Base-by-base conservation (phyloP, 352 stramenopile genomes). In the Phytopythium helicoides region DNA sequence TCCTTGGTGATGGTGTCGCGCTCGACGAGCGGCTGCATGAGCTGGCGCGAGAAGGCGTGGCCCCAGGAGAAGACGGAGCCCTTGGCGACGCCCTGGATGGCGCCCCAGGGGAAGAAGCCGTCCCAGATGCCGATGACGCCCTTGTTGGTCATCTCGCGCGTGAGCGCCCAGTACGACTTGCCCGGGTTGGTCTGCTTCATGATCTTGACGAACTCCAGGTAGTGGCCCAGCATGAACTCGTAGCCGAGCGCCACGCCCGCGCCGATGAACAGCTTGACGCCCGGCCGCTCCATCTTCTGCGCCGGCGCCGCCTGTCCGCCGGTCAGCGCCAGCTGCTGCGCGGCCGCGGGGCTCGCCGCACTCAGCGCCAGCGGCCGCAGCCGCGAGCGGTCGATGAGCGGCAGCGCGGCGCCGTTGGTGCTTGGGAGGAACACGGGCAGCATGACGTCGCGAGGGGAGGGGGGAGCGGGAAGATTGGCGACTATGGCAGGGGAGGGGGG, bases 181-280 rank as follows among this genome's bases (percentile, higher is more conserved):
- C 72, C 60, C 7, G 81, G 87, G 41, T 80, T 75, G 44, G 84
- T 95, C 68, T 96, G 86, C 72, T 96, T 96, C 67, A 92, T 86
- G 73, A 98, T 95, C 72, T 98, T 98, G 56, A 97, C 74, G 72
- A 97, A 97, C 66, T 98, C 92, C 21, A 97, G 63, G 67, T 90
- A 93, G 73, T 98, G 90, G 28, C 90, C 92, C 16, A 91, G 52
- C 18, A 76, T 76, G 40, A 91, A 71, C 72, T 98, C 92, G 64
- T 94, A 98, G 18, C 76, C 60, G 56, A 96, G 66, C 39, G 87
- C 93, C 12, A 97, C 88, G 25, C 76, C 72, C 15, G 82, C 83
- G 22, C 82, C 83, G 48, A 95, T 86, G 34, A 96, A 56, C 33
- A 96, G 68, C 76, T 96, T 95, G 37, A 87, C 63, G 6, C 68